A percentile compares a stretch with the other conserved stretches of the same genome.
These are phyloP conservation scores for Mycena albidolilacea DNA, from an alignment of 768 basidiomycete species.

Conservation along the genomic window DNA sequence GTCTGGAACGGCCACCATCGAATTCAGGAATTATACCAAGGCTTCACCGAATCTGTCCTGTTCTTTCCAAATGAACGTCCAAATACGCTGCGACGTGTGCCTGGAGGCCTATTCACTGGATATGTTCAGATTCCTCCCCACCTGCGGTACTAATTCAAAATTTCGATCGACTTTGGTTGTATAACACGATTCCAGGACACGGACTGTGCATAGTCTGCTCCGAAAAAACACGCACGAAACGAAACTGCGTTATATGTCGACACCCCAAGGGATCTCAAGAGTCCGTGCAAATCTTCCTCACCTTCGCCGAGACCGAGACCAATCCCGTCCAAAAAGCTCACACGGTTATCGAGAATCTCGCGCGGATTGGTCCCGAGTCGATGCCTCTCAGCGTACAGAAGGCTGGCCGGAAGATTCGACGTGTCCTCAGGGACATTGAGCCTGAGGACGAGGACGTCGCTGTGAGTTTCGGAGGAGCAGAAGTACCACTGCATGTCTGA, in stretches of 20 bases:
- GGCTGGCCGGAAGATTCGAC: constrained; percentile 36
- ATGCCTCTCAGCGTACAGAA: constrained; percentile 35
- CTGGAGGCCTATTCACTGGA: constrained; percentile 27
- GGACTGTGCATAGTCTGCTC: constrained; percentile 38
- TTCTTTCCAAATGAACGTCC: constrained; percentile 12
- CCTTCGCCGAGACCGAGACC: constrained; percentile 28
- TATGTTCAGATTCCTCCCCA: constrained; percentile 34
- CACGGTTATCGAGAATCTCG: constrained; percentile 28
- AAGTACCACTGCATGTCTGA: not conserved
- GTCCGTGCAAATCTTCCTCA: constrained; percentile 33
- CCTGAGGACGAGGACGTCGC: constrained; percentile 27
- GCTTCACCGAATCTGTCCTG: not conserved
- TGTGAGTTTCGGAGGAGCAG: constrained; percentile 16
- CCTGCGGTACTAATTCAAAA: constrained; percentile 23
- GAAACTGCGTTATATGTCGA: constrained; percentile 36
- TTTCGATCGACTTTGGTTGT: no score
- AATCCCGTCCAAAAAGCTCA: constrained; percentile 21
- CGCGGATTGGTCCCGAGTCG: constrained; percentile 25
- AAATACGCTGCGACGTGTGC: constrained; percentile 36
- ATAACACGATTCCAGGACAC: constrained; percentile 21
- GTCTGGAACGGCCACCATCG: no score
- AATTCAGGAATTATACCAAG: not conserved
- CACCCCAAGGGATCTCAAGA: constrained; percentile 31
- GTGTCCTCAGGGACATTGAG: constrained; percentile 22
- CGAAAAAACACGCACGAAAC: constrained; percentile 21